Conservation (phyloP, 2,329 filamentous ascomycete genomes). For the Thelonectria rubi region DNA sequence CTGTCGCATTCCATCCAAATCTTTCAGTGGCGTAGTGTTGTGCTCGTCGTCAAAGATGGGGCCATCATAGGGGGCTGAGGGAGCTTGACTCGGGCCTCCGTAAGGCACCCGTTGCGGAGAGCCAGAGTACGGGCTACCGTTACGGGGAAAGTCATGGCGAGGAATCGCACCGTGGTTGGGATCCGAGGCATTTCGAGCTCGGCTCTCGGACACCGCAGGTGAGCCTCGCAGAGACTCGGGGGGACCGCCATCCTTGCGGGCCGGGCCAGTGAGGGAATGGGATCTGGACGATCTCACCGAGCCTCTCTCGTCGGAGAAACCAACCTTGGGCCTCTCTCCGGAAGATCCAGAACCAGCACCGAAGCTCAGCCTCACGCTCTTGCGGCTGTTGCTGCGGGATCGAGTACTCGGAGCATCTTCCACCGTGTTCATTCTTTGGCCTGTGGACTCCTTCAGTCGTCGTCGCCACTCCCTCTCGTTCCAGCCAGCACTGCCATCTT, state of each 20-base stretch:
- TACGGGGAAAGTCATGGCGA: conserved; percentile 35
- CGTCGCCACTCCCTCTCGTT: conserved; percentile 89
- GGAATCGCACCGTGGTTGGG: conserved; percentile 45
- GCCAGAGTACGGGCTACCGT: conserved; percentile 40
- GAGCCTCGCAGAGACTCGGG: conserved; percentile 53
- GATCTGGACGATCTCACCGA: conserved; percentile 64
- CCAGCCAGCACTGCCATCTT: conserved; percentile 80
- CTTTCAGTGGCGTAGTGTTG: conserved; percentile 53
- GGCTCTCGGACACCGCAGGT: conserved; percentile 48
- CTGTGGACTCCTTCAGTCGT: conserved; percentile 87
- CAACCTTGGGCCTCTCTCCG: conserved; percentile 57
- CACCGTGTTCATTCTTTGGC: conserved; percentile 75
- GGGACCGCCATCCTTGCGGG: conserved; percentile 62
- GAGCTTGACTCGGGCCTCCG: conserved; percentile 54
- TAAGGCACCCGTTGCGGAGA: conserved; percentile 49
- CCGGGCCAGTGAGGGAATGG: conserved; percentile 54
- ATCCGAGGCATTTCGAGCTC: conserved; percentile 61
- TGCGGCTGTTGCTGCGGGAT: conserved; percentile 66
- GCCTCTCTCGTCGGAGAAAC: conserved; percentile 64
- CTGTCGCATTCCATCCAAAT: conserved; percentile 63
- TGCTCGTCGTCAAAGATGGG: conserved; percentile 67
- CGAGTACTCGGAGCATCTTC: conserved; percentile 58
- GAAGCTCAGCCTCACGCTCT: conserved; percentile 65
- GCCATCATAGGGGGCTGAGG: conserved; percentile 57
- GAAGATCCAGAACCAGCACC: conserved; percentile 38